Percentiles rank a stretch among this genome's conserved stretches.
Evolutionary conservation across 1,284 basidiomycete genomes (phyloP).

Genomic region (Microstroma glucosiphilum): DNA sequence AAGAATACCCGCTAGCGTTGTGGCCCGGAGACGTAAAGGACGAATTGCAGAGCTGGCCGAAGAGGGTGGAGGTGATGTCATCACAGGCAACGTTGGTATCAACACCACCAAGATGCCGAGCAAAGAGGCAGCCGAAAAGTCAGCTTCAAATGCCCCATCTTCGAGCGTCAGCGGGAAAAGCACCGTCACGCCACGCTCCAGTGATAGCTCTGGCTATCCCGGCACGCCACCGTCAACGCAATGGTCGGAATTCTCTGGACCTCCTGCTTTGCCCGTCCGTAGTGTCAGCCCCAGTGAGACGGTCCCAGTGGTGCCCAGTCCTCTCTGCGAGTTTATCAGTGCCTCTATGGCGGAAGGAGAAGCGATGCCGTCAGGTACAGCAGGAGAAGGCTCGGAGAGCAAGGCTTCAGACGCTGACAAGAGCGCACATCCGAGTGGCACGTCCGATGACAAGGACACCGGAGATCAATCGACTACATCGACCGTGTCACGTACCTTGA

Average conservation of each 20-base stretch:
- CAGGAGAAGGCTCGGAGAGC: too few species aligned
- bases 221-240: conserved; percentile 3
- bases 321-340: conserved; percentile 33
- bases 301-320: conserved; percentile 38
- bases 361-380: too few species aligned
- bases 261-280: conserved; percentile 28
- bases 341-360: conserved; percentile 9
- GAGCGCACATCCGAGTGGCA: too few species aligned
- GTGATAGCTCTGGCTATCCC: neutral
- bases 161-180: neutral
- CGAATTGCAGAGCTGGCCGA: conserved; percentile 42
- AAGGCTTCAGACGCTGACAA: too few species aligned
- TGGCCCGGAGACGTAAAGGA: conserved; percentile 26
- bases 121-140: conserved; percentile 10
- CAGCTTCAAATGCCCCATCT: neutral
- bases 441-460: too few species aligned
- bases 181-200: neutral
- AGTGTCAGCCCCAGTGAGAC: conserved; percentile 38
- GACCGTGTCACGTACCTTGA: too few species aligned
- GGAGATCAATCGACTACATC: too few species aligned
- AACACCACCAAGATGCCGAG: conserved; percentile 26
- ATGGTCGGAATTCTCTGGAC: conserved; percentile 27
- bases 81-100: conserved; percentile 11
- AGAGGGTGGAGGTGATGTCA: conserved; percentile 26
- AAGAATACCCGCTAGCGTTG: conserved; percentile 12